Conservation (phyloP, 345 rosid genomes). For the Eucalyptus pumila region DNA sequence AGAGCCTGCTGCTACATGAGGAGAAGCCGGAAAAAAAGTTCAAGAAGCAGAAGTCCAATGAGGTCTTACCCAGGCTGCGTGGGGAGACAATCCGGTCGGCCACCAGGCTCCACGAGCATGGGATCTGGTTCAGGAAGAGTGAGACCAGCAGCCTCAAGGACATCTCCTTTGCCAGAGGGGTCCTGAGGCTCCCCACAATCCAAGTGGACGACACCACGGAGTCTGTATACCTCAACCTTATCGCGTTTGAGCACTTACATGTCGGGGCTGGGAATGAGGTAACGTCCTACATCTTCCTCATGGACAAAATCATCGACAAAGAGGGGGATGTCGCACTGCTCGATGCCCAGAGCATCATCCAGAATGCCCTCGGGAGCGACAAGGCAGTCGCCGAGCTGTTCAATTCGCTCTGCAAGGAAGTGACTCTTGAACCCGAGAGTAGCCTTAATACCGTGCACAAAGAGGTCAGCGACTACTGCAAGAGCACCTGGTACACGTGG, state of each 20-base stretch:
- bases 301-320: constrained; percentile 33
- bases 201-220: background rate
- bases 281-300: constrained; percentile 24
- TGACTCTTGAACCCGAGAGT: constrained; percentile 16
- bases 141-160: background rate
- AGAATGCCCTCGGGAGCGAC: constrained; percentile 31
- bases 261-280: constrained; percentile 31
- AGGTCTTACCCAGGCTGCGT: background rate
- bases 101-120: background rate
- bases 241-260: constrained; percentile 2
- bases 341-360: constrained; percentile 24
- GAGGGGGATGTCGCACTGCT: constrained; percentile 28
- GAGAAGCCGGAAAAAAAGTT: background rate
- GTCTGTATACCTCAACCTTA: background rate
- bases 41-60: background rate
- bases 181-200: background rate
- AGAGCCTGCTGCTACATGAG: background rate
- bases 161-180: background rate
- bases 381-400: constrained; percentile 31
- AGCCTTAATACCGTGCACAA: constrained; percentile 1
- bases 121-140: background rate
- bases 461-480: constrained; percentile 15
- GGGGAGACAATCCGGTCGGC: background rate
- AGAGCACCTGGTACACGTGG: constrained; percentile 25
- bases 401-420: constrained; percentile 23